These are phyloP conservation scores for Populus hybrid DNA, from an alignment of 441 rosid genomes.

Conservation along the genomic window DNA sequence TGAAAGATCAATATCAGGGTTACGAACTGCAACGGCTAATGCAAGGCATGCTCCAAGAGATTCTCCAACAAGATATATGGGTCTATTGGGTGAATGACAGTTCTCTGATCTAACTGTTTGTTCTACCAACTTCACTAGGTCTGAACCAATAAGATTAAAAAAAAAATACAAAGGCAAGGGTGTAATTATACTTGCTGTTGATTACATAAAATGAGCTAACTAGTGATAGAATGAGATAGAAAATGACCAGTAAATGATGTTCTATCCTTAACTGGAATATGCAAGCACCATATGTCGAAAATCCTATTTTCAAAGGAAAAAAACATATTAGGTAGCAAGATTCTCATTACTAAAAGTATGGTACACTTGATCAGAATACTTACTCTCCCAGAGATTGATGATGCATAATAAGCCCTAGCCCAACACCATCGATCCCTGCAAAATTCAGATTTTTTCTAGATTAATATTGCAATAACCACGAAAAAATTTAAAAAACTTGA, in stretches of 20 bases:
- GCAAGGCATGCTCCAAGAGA: conserved; percentile 91
- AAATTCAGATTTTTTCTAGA: neutral
- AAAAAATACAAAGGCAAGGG: neutral
- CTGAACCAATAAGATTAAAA: conserved; percentile 35
- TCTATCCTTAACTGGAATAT: conserved; percentile 80
- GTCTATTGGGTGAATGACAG: conserved; percentile 47
- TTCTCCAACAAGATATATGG: conserved; percentile 89
- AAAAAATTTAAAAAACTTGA: neutral
- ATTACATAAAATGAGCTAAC: neutral
- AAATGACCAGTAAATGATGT: conserved; percentile 61
- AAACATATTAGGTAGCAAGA: neutral
- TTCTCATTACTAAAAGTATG: neutral
- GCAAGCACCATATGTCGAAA: conserved; percentile 86
- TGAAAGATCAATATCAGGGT: conserved; percentile 60
- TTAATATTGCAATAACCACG: neutral
- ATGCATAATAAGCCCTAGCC: conserved; percentile 72
- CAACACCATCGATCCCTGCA: conserved; percentile 86
- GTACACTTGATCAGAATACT: conserved; percentile 9
- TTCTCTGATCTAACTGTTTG: conserved; percentile 53
- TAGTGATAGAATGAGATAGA: neutral
- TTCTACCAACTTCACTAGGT: conserved; percentile 64
- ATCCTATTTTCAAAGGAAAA: conserved; percentile 44
- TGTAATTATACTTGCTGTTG: neutral
- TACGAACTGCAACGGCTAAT: conserved; percentile 70
- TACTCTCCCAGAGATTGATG: conserved; percentile 73